phyloP scores from a whole-genome alignment of 768 basidiomycete genomes.

The Boletus tomentosulus region DNA sequence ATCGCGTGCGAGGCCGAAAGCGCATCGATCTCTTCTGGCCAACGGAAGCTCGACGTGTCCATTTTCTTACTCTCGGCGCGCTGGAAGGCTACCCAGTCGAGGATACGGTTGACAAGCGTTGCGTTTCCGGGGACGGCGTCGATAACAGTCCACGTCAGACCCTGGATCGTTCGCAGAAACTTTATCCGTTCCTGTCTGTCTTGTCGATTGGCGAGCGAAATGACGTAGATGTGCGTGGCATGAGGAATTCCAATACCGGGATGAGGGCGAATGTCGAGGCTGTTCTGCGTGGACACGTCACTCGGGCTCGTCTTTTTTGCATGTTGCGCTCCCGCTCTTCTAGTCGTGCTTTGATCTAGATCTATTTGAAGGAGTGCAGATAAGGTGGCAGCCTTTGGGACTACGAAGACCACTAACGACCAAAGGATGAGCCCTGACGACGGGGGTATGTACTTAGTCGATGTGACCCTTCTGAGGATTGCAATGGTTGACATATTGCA shows the following conservation, averaged over 20 bases:
- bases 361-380: constrained; percentile 15
- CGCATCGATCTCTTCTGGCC: constrained; percentile 20
- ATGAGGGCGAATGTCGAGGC: background rate
- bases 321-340: background rate
- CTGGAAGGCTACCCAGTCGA: constrained; percentile 37
- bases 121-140: constrained; percentile 44
- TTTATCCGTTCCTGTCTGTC: constrained; percentile 62
- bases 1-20: constrained; percentile 10
- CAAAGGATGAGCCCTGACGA: constrained; percentile 19
- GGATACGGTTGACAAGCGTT: constrained; percentile 37
- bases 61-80: background rate
- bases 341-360: constrained; percentile 2
- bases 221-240: constrained; percentile 41
- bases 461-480: constrained; percentile 8
- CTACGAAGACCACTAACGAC: constrained; percentile 10
- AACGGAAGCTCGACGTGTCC: constrained; percentile 13
- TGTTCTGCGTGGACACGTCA: background rate
- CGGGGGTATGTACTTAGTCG: constrained; percentile 22
- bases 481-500: constrained; percentile 4
- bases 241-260: constrained; percentile 37
- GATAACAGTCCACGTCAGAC: constrained; percentile 50
- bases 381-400: constrained; percentile 10
- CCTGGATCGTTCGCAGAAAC: constrained; percentile 41
- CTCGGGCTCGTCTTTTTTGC: background rate
- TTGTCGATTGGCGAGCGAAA: constrained; percentile 53